phyloP scores from a whole-genome alignment of 192 early-diverging fungal genomes.

The Coemansia sp. region DNA sequence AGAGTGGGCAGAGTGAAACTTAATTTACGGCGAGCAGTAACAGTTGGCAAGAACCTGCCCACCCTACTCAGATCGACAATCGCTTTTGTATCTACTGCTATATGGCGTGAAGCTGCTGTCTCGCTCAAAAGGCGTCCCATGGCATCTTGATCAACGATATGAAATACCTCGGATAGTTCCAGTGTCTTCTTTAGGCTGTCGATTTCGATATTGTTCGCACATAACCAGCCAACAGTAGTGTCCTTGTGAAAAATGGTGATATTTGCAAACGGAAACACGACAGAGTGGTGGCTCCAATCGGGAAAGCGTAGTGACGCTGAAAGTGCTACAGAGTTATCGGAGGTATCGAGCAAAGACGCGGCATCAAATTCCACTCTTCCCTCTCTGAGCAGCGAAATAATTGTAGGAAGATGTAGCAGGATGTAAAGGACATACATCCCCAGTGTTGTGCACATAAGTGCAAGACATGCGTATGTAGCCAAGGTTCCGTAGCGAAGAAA shows the following conservation, averaged over 20 bases:
- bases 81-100: constrained; percentile 12
- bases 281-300: constrained; percentile 8
- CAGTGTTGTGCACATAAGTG: constrained; percentile 16
- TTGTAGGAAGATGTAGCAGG: constrained; percentile 20
- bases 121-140: constrained; percentile 29
- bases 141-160: constrained; percentile 27
- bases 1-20: constrained; percentile 21
- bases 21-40: constrained; percentile 17
- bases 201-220: constrained; percentile 19
- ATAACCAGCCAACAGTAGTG: constrained; percentile 34
- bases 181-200: constrained; percentile 7
- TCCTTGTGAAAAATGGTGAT: constrained; percentile 32
- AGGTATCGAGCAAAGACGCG: constrained; percentile 28
- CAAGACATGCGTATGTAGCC: constrained; percentile 26
- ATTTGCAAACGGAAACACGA: constrained; percentile 28
- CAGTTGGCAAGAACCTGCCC: constrained; percentile 31
- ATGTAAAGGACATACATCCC: constrained; percentile 45
- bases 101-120: constrained; percentile 18
- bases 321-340: constrained; percentile 25
- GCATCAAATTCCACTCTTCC: constrained; percentile 24
- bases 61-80: constrained; percentile 34
- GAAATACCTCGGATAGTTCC: constrained; percentile 29
- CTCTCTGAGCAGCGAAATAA: constrained; percentile 12
- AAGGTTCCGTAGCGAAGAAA: constrained; percentile 9
- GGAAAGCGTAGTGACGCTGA: constrained; percentile 29